Evolutionary conservation across 441 rosid species (phyloP).

Genomic region (Bruguiera hainesii): DNA sequence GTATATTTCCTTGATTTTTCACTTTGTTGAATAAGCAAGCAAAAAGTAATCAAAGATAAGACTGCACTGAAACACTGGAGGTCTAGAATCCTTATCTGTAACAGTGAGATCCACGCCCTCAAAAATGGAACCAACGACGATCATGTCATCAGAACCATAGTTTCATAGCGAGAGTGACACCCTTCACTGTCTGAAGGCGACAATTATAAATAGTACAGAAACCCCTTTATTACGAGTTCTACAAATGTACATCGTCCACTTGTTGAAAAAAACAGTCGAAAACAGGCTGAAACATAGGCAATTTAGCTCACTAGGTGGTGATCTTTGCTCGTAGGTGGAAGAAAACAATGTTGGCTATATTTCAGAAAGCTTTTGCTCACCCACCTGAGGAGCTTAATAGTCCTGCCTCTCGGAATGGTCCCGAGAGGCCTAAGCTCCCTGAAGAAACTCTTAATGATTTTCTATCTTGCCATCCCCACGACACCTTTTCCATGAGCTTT

Average conservation of each 20-base stretch:
- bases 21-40: too few relatives aligned
- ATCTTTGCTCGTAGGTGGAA: neutral
- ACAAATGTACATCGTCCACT: neutral
- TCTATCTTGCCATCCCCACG: constrained; percentile 41
- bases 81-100: too few relatives aligned
- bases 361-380: constrained; percentile 62
- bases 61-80: too few relatives aligned
- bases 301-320: neutral
- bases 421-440: constrained; percentile 57
- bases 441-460: constrained; percentile 55
- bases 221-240: neutral
- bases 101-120: too few relatives aligned
- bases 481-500: constrained; percentile 60
- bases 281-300: neutral
- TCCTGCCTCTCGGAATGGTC: constrained; percentile 54
- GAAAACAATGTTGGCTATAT: constrained; percentile 59
- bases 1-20: too few relatives aligned
- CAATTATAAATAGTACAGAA: neutral
- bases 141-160: too few relatives aligned
- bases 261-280: neutral
- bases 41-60: too few relatives aligned
- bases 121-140: too few relatives aligned
- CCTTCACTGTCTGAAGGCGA: too few relatives aligned
- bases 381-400: constrained; percentile 88
- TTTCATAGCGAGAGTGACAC: too few relatives aligned